Evolutionary conservation across 2,329 filamentous ascomycete genomes (phyloP).

Genomic region (Talaromyces sp.): DNA sequence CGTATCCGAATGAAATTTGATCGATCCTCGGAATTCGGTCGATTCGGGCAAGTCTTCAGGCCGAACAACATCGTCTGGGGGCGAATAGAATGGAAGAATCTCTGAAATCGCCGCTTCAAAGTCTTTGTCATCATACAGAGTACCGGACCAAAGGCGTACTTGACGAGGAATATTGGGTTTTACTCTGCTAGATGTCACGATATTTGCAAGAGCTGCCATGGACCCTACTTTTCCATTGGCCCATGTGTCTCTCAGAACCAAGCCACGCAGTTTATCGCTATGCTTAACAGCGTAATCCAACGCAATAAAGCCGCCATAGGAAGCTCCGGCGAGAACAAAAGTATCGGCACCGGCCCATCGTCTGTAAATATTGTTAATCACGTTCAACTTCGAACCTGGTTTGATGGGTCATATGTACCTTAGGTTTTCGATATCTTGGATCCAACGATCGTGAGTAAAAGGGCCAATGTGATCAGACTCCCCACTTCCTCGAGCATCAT

Average conservation of each 20-base stretch:
- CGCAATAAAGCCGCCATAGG: not conserved
- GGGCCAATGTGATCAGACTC: not conserved
- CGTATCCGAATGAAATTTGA: not conserved
- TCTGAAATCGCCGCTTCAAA: not conserved
- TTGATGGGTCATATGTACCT: not conserved
- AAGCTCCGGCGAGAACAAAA: slow-evolving; percentile 1
- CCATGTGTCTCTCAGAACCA: not conserved
- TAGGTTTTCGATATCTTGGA: slow-evolving; percentile 3
- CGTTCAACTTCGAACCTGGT: not conserved
- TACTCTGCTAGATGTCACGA: not conserved
- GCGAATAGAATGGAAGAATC: not conserved
- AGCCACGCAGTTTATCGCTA: not conserved
- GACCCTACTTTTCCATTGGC: not conserved
- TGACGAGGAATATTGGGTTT: not conserved
- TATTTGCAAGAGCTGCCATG: not conserved
- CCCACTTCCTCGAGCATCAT: not conserved
- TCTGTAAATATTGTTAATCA: no score
- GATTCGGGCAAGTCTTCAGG: not conserved
- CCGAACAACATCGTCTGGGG: not conserved
- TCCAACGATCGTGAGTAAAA: slow-evolving; percentile 2
- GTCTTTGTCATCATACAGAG: not conserved
- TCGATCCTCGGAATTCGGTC: not conserved
- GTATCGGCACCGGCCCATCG: not conserved
- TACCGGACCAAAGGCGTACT: slow-evolving; percentile 1
- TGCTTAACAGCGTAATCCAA: not conserved